A percentile compares a stretch with the other conserved stretches of the same genome.
Evolutionary conservation across 805 yeast species (phyloP).

Genomic region (Cyberlindnera euphorbiiphila): DNA sequence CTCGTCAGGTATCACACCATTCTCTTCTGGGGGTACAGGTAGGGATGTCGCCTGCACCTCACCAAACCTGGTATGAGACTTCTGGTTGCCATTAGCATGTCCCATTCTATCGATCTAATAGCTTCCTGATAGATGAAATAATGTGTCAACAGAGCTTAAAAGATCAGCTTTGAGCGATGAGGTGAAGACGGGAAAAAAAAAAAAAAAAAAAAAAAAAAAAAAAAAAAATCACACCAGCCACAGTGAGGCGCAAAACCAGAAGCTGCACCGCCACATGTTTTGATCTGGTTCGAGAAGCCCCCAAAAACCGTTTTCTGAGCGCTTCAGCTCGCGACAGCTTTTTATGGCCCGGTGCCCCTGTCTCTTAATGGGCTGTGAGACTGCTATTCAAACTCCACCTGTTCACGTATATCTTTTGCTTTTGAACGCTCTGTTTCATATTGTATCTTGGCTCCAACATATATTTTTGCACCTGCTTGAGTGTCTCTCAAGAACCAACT

Average conservation of each 20-base stretch:
- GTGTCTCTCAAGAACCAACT: too few species aligned
- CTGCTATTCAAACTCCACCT: too few species aligned
- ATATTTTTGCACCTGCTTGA: too few species aligned
- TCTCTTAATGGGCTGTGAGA: too few species aligned
- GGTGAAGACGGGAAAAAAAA: neutral
- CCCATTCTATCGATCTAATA: neutral
- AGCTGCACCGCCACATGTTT: constrained; percentile 8
- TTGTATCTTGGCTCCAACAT: too few species aligned
- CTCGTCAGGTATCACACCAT: neutral
- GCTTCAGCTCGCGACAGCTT: too few species aligned
- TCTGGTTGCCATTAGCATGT: constrained; percentile 10
- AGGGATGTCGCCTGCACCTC: too few species aligned
- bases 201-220: neutral
- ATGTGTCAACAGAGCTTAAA: neutral
- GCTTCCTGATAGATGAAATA: neutral
- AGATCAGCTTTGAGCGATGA: constrained; percentile 1
- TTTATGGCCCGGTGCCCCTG: too few species aligned
- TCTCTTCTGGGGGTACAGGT: neutral
- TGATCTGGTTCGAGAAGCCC: too few species aligned
- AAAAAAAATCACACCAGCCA: constrained; percentile 4
- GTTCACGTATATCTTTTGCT: too few species aligned
- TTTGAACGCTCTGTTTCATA: too few species aligned
- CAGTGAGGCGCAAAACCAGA: constrained; percentile 1
- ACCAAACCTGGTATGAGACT: constrained; percentile 10
- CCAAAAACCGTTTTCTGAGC: too few species aligned